Evolutionary conservation across 2,329 filamentous ascomycete genomes (phyloP).

Genomic region (Taxawa tesnikishii): DNA sequence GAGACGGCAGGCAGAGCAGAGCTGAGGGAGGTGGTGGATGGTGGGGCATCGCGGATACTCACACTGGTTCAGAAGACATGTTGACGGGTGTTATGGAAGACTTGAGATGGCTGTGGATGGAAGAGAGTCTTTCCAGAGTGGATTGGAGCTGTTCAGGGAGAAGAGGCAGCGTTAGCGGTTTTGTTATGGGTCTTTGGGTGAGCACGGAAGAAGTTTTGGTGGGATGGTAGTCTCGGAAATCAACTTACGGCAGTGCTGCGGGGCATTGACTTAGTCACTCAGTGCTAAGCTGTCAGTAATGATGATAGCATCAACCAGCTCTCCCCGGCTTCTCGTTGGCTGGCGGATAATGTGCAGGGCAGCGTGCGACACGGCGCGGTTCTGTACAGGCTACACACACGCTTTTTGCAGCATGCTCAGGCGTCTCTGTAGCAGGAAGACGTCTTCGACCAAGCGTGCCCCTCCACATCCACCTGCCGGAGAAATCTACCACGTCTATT

Average conservation of each 20-base stretch:
- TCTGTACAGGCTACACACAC: too few species aligned
- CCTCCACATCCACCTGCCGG: too few species aligned
- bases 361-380: too few species aligned
- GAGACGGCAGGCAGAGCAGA: too few species aligned
- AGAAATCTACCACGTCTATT: too few species aligned
- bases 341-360: too few species aligned
- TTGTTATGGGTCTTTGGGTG: neutral
- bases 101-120: conserved; percentile 6
- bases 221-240: conserved; percentile 6
- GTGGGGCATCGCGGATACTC: conserved; percentile 13
- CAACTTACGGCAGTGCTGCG: conserved; percentile 15
- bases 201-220: conserved; percentile 7
- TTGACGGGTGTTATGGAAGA: conserved; percentile 6
- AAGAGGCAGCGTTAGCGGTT: conserved; percentile 1
- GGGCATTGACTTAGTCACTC: neutral
- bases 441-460: too few species aligned
- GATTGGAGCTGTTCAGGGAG: conserved; percentile 1
- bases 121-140: conserved; percentile 5
- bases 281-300: neutral
- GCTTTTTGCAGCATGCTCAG: too few species aligned
- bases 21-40: conserved; percentile 7
- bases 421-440: too few species aligned
- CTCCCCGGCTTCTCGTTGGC: neutral
- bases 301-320: neutral
- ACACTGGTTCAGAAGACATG: conserved; percentile 11